Conservation (phyloP, 768 basidiomycete species). For the Boletus speciosus region DNA sequence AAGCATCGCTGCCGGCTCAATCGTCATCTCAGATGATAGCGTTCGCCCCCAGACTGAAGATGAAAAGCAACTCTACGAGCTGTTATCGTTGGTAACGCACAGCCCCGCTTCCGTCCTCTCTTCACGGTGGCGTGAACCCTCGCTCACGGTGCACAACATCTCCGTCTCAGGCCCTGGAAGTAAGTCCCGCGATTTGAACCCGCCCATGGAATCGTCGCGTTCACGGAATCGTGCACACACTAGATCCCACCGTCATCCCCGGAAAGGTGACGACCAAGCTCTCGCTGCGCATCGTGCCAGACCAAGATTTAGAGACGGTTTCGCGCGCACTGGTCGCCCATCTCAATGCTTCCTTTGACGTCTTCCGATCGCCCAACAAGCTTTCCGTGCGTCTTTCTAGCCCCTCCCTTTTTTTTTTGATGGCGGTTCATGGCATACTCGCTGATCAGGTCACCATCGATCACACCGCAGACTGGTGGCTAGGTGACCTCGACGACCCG, state of each 20-base stretch:
- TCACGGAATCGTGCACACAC: background rate
- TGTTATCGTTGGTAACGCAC: slow-evolving; percentile 66
- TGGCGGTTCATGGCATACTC: background rate
- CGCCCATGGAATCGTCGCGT: background rate
- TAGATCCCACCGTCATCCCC: slow-evolving; percentile 89
- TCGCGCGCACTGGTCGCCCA: slow-evolving; percentile 57
- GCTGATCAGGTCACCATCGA: slow-evolving; percentile 63
- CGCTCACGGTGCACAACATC: slow-evolving; percentile 84
- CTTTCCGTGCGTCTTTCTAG: slow-evolving; percentile 49
- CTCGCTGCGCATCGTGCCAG: slow-evolving; percentile 91
- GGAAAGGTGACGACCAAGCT: slow-evolving; percentile 78
- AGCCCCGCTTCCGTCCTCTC: slow-evolving; percentile 65
- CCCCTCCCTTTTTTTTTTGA: background rate
- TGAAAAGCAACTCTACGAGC: slow-evolving; percentile 65
- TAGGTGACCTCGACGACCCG: slow-evolving; percentile 77
- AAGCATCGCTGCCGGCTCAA: background rate
- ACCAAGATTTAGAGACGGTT: slow-evolving; percentile 77
- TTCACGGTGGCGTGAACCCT: slow-evolving; percentile 86
- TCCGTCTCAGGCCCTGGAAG: slow-evolving; percentile 79
- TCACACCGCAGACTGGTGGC: slow-evolving; percentile 94
- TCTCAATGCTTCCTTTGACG: slow-evolving; percentile 55
- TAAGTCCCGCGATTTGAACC: slow-evolving; percentile 32
- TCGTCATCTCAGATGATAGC: slow-evolving; percentile 53
- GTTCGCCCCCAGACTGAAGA: slow-evolving; percentile 67
- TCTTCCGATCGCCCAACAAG: slow-evolving; percentile 63